Base-by-base conservation (phyloP, 306 rosid species). In the Cyclanthera cordifolia region DNA sequence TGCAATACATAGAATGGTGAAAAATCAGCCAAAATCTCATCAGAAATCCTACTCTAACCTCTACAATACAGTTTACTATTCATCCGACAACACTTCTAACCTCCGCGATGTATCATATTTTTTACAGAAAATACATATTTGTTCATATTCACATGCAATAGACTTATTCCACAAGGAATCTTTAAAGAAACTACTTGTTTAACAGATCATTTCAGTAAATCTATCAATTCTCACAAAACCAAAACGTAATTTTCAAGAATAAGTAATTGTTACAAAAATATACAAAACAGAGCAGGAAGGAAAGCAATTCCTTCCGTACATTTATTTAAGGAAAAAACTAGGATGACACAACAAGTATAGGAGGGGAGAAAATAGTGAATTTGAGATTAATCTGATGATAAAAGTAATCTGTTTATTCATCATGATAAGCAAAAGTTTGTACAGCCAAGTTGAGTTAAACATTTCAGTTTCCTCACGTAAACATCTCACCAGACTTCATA, bases 1-100 rank as follows among this genome's bases (percentile, higher is more conserved):
- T 72, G 81, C 67, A 76, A 34, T 34, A 68, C 45, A 67, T 71
- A 52, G 64, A n/a, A 73, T 20, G 54, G 47, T 12, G 53, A 14
- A 50, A 58, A 58, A 76, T 21, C 67, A 13, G 43, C 28, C 46
- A 64, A 45, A 47, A 8, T 39, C 51, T 28, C 21, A 55, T 30
- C 32, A 74, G 6, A 27, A 55, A 21, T 45, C 15, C 53, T 25
- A 69, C 24, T 20, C 23, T 32, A 16, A n/a, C 17, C 28, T 47
- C 43, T 17, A 23, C 37, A 32, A 32, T 32, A 3, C 37, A 32
- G 37, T 25, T 21, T 14, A 43, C 23, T 12, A 23, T 23, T 53
- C 11, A 53, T 53, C 58, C 24, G n/a, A 53, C 28, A 28, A 28
- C 32, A 28, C 32, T 28, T 2, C 2, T 28, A n/a, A n/a, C n/a